Evolutionary conservation across 2,329 filamentous ascomycete genomes (phyloP), one percentile per base, ranked within the genome.

Genomic region (Neopestalotiopsis sp.): DNA sequence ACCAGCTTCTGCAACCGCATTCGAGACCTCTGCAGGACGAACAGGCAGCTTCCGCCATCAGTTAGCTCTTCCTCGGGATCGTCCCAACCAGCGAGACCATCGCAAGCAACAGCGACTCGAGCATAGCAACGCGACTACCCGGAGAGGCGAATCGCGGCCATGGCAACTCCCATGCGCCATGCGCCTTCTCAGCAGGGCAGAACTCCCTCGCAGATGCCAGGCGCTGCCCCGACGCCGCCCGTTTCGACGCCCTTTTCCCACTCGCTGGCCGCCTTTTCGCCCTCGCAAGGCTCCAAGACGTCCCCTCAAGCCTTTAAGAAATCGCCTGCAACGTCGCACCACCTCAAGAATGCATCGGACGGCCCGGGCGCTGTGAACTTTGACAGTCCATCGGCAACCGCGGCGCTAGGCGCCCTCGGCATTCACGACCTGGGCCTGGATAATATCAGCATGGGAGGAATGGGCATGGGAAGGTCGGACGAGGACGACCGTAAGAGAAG

Each of bases 251-350:
- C 89, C 14, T 91, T 91, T 79, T 90, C 88, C 24, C 79, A 78
- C 68, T 85, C 88, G 1, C 84, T 87, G 65, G 83, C 85, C n/a
- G 88, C 85, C 45, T 88, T 91, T 75, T 90, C 89, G 2, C 89
- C 89, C 4, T 83, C 81, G 34, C 78, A 70, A 72, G 88, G 84
- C 40, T 85, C 83, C 10, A 83, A 85, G 65, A 90, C 88, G 9
- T 91, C 90, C 66, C 90, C 90, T 4, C 89, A 91, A 77, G 87
- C 90, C 68, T 82, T 91, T 56, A 90, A 89, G 80, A 89, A 89
- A 74, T 90, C 89, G 6, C 89, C 89, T 1, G 89, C 88, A 13
- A 85, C 72, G 7, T 67, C 69, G 30, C 62, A 69, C 24, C 69
- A 61, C 45, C 67, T 70, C 17, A 70, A 70, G 64, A 63, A 65